These are phyloP conservation scores for Gossypium mustelinum DNA, from an alignment of 345 rosid species.

Conservation along the genomic window DNA sequence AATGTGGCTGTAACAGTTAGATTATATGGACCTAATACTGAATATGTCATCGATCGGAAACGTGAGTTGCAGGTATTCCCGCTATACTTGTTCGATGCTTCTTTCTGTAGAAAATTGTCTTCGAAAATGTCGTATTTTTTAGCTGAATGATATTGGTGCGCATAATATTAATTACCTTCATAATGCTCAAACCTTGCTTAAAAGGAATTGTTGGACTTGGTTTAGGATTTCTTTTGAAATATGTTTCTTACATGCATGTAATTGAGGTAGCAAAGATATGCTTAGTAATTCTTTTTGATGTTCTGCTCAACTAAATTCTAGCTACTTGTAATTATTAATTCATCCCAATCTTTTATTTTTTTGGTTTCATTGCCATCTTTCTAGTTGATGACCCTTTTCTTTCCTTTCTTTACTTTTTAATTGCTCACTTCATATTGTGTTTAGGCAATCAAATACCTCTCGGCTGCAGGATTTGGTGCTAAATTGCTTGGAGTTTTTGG, in stretches of 20 bases:
- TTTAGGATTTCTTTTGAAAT: background rate
- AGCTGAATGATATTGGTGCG: background rate
- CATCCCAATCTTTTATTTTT: background rate
- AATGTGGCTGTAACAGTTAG: constrained; percentile 62
- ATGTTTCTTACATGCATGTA: background rate
- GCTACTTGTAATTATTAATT: background rate
- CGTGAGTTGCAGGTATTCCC: constrained; percentile 62
- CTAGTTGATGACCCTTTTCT: background rate
- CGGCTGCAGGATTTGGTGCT: constrained; percentile 97
- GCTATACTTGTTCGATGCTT: background rate
- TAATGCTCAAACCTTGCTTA: background rate
- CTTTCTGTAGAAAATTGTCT: background rate
- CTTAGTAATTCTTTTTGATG: background rate
- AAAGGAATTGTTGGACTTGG: background rate
- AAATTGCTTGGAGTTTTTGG: constrained; percentile 85
- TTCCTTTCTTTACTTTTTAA: constrained; percentile 14
- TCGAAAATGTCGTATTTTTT: background rate
- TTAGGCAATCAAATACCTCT: constrained; percentile 91
- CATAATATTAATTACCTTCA: background rate
- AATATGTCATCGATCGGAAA: constrained; percentile 75
- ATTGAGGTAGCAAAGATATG: background rate
- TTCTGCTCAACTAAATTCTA: background rate
- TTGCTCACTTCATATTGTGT: constrained; percentile 23
- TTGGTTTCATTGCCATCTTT: background rate
- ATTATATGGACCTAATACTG: constrained; percentile 91